phyloP scores from a whole-genome alignment of 805 yeast genomes.

The Monosporozyma servazzii region DNA sequence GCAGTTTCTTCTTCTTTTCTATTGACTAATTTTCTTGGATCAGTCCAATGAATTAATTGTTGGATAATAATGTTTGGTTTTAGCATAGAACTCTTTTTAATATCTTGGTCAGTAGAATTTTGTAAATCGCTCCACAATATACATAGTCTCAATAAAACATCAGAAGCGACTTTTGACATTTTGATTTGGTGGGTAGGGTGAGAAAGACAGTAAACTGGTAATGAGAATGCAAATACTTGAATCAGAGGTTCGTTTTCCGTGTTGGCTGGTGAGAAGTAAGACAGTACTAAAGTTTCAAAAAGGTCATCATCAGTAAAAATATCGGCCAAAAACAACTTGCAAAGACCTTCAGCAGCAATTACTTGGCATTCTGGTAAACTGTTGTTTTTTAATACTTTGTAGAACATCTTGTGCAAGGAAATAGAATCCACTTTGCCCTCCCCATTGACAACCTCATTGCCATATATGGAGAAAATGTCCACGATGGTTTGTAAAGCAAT shows the following conservation, averaged over 20 bases:
- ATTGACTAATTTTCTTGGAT: constrained; percentile 58
- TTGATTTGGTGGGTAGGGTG: constrained; percentile 61
- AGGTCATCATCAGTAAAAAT: constrained; percentile 61
- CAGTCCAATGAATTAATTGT: constrained; percentile 78
- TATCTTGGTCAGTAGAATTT: constrained; percentile 27
- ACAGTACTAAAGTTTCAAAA: constrained; percentile 58
- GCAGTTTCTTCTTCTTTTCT: constrained; percentile 34
- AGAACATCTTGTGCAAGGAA: constrained; percentile 60
- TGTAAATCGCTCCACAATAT: constrained; percentile 34
- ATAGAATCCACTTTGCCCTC: constrained; percentile 55
- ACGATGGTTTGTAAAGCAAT: constrained; percentile 62
- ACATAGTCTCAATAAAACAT: constrained; percentile 52
- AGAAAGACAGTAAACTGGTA: constrained; percentile 81
- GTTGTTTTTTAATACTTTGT: constrained; percentile 49
- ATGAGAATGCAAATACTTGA: constrained; percentile 77
- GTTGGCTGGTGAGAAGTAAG: constrained; percentile 67
- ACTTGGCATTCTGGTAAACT: constrained; percentile 63
- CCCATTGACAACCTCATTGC: constrained; percentile 55
- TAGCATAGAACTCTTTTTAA: constrained; percentile 19
- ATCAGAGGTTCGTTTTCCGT: constrained; percentile 53
- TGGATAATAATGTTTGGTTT: constrained; percentile 49
- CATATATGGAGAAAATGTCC: constrained; percentile 73
- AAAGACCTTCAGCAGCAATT: constrained; percentile 75
- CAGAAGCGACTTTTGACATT: constrained; percentile 55
- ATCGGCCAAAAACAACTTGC: constrained; percentile 73